These are phyloP conservation scores for Cardamine occulta DNA, from an alignment of 345 rosid species.

Conservation along the genomic window DNA sequence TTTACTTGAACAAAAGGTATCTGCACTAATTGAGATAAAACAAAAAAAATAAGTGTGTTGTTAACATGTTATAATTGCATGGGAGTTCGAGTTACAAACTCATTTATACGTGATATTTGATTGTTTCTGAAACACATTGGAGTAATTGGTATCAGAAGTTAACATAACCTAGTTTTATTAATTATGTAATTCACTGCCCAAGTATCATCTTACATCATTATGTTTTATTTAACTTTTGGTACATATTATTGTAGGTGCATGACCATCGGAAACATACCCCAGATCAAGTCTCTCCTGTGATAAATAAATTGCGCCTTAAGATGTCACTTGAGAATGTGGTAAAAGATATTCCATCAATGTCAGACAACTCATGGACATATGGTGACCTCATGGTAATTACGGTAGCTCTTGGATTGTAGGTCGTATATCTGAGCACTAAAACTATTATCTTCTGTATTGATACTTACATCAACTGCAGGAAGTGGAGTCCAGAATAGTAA, in stretches of 20 bases:
- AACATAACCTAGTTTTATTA: conserved; percentile 1
- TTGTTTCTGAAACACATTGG: conserved; percentile 31
- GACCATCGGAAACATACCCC: conserved; percentile 68
- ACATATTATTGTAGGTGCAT: conserved; percentile 65
- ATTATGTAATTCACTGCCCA: conserved; percentile 12
- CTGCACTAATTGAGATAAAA: neutral
- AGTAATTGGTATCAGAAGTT: neutral
- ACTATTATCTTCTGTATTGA: conserved; percentile 12
- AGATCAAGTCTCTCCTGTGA: conserved; percentile 64
- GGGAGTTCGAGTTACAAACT: neutral
- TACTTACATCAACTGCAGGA: conserved; percentile 58
- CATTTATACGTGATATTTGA: neutral
- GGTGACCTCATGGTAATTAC: conserved; percentile 89
- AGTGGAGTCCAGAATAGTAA: conserved; percentile 91
- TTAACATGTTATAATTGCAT: neutral
- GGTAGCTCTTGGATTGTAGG: conserved; percentile 14
- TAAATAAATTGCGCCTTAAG: conserved; percentile 68
- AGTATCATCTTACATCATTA: conserved; percentile 8
- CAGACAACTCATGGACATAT: conserved; percentile 90
- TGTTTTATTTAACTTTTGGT: conserved; percentile 1
- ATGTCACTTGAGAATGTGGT: conserved; percentile 92
- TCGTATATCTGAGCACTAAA: conserved; percentile 4
- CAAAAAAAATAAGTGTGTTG: neutral
- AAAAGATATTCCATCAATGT: conserved; percentile 82
- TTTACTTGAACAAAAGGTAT: neutral